Percentiles rank a stretch among this genome's conserved stretches.
Conservation (phyloP, 257 asterid species). For the Fraxinus cuspidata region DNA sequence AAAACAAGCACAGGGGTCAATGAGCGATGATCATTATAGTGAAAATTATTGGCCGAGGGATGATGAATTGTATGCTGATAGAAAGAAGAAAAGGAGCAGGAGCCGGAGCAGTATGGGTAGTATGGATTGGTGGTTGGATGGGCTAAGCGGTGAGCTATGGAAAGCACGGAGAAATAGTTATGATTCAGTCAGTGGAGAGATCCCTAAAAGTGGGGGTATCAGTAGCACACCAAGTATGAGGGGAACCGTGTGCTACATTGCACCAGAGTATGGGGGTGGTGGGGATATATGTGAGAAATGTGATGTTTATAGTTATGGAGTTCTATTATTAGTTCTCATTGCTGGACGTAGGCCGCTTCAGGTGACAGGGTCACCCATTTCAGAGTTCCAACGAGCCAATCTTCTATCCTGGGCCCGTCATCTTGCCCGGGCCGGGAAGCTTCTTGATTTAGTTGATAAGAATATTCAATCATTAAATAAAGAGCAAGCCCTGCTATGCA, state of each 20-base stretch:
- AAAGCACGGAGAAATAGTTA: conserved; percentile 61
- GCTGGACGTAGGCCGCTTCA: conserved; percentile 96
- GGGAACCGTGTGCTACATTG: conserved; percentile 91
- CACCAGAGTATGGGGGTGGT: conserved; percentile 86
- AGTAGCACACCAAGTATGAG: conserved; percentile 98
- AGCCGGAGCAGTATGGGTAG: conserved; percentile 63
- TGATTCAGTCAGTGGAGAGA: conserved; percentile 79
- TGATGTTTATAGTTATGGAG: conserved; percentile 90
- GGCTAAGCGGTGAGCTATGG: conserved; percentile 85
- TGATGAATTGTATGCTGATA: conserved; percentile 44
- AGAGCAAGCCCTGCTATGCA: conserved; percentile 77
- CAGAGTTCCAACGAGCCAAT: conserved; percentile 89
- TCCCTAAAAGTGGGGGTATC: conserved; percentile 77
- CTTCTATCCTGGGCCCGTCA: conserved; percentile 91
- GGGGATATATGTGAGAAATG: conserved; percentile 82
- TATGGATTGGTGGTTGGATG: conserved; percentile 95
- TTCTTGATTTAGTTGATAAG: conserved; percentile 78
- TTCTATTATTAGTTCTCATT: conserved; percentile 71
- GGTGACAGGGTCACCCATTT: conserved; percentile 92
- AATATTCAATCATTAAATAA: conserved; percentile 48
- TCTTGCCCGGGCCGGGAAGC: conserved; percentile 94
- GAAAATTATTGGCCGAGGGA: conserved; percentile 71
- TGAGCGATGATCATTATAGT: conserved; percentile 56
- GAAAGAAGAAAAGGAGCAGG: conserved; percentile 59
- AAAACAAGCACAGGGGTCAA: conserved; percentile 42